These are phyloP conservation scores for Filobasidium wieringae DNA, from an alignment of 768 basidiomycete genomes.

Conservation along the genomic window DNA sequence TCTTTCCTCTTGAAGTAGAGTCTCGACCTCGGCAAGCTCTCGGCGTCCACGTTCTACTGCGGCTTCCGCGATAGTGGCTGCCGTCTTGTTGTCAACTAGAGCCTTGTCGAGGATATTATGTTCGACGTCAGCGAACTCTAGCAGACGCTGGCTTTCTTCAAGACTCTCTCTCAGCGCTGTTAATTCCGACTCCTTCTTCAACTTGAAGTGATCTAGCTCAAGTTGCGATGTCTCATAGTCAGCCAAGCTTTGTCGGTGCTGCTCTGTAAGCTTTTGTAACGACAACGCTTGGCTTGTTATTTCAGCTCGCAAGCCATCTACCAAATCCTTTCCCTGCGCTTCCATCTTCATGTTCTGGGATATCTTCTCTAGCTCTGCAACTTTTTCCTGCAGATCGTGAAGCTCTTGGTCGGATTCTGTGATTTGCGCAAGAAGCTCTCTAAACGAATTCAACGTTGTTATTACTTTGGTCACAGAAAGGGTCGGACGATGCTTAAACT, in stretches of 20 bases:
- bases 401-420: not conserved
- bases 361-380: not conserved
- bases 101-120: slow-evolving; percentile 1
- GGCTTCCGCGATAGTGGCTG: not conserved
- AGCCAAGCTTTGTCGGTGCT: not conserved
- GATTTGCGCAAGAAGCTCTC: too few species aligned
- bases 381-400: not conserved
- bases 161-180: not conserved
- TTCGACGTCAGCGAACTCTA: slow-evolving; percentile 12
- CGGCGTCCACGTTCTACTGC: not conserved
- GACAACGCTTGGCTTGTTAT: too few species aligned
- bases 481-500: too few species aligned
- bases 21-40: not conserved
- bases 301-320: too few species aligned
- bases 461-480: too few species aligned
- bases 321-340: too few species aligned
- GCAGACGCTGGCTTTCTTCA: slow-evolving; percentile 4
- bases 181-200: too few species aligned
- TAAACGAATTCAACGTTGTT: too few species aligned
- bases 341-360: too few species aligned
- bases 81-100: not conserved
- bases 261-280: too few species aligned
- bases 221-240: too few species aligned
- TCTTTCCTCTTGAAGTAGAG: not conserved
- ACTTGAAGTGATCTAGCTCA: not conserved